Evolutionary conservation across 1,284 basidiomycete genomes (phyloP), one percentile per base, ranked within the genome.

Genomic region (Hymenochaete sp.): DNA sequence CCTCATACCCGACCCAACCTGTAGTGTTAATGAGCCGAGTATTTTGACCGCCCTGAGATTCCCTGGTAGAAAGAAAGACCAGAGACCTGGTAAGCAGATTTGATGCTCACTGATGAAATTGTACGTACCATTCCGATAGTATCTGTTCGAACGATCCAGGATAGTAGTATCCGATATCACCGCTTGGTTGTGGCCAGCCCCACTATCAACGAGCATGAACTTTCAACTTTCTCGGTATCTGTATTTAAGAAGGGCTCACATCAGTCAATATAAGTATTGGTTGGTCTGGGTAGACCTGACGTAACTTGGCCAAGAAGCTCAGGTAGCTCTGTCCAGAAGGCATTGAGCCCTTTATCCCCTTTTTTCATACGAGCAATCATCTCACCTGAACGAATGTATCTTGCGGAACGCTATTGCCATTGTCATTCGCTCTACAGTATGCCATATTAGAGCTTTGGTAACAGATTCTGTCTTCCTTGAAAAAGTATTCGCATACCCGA

Each of bases 21-120:
- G 73, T 77, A 2, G 75, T 74, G 53, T 78, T 65, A 19, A 77
- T 74, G 0, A 77, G 61, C 58, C 71, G 73, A 8, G 73, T 63
- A 49, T 71, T 66, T 39, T 62, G 55, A 52, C 77, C 75, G 5
- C 72, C 73, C 1, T 58, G 44, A 52, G 60, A 42, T 57, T 70
- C 56, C 42, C 61, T 63, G 42, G 5, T 40, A 16, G 26, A 25
- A 18, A 16, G 32, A 24, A 32, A 27, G 18, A 25, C 13, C 1
- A 6, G 10, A 42, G n/a, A 21, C 21, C 14, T 44, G 11, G 21
- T 5, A 5, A 35, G 5, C 13, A 6, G 5, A 16, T 35, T 35
- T 6, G 13, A 8, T 5, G 21, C 13, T n/a, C 14, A 5, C 8
- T n/a, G 14, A n/a, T n/a, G 16, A 5, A 22, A 26, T 24, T 38